A percentile compares a stretch with the other conserved stretches of the same genome.
Evolutionary conservation across 495 filamentous ascomycete genomes (phyloP).

Genomic region (Cryomyces antarcticus): DNA sequence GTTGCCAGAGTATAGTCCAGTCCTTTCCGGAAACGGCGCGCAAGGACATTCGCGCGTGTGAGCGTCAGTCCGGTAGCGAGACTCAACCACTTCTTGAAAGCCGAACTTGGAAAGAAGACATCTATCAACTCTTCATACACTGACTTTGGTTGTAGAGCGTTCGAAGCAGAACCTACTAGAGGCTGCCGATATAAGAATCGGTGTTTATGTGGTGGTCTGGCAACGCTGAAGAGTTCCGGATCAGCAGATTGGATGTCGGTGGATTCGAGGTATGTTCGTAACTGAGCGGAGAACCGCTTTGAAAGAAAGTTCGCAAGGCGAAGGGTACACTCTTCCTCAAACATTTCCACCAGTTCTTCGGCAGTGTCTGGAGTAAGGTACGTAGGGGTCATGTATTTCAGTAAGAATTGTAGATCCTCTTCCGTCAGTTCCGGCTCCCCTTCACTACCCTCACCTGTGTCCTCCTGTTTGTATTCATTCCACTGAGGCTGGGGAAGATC

Average conservation of each 20-base stretch:
- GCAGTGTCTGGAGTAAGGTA: constrained; percentile 92
- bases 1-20: constrained; percentile 86
- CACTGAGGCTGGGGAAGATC: constrained; percentile 56
- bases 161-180: constrained; percentile 2
- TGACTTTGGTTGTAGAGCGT: constrained; percentile 14
- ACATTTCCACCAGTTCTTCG: constrained; percentile 56
- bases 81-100: constrained; percentile 81
- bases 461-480: constrained; percentile 21
- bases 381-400: constrained; percentile 70
- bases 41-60: constrained; percentile 41
- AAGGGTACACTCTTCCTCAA: constrained; percentile 64
- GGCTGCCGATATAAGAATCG: constrained; percentile 65
- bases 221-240: constrained; percentile 23
- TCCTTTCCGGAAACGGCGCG: constrained; percentile 67
- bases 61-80: constrained; percentile 53
- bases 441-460: constrained; percentile 19
- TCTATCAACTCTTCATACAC: constrained; percentile 60
- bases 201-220: constrained; percentile 78
- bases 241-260: constrained; percentile 30
- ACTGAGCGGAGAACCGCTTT: constrained; percentile 45
- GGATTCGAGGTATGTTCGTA: constrained; percentile 46
- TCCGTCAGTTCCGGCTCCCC: constrained; percentile 41
- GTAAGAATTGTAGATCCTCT: constrained; percentile 62
- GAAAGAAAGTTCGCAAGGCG: constrained; percentile 58
- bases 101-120: constrained; percentile 55